These are phyloP conservation scores for Pyrenula aspistea DNA, from an alignment of 495 filamentous ascomycete species.

Conservation along the genomic window DNA sequence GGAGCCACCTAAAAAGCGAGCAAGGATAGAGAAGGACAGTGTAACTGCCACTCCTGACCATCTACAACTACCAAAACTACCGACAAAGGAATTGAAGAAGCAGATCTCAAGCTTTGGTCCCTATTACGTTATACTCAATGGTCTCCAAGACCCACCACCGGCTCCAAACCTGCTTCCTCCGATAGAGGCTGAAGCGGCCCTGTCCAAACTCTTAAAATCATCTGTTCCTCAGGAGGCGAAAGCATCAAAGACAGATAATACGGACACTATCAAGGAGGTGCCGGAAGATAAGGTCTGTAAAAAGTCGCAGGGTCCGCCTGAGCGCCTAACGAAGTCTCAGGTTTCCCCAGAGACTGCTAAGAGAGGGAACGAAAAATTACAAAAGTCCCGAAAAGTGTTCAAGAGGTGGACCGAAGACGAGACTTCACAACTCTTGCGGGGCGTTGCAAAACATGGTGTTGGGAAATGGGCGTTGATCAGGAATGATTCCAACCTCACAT, in stretches of 20 bases:
- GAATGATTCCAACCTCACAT: constrained; percentile 58
- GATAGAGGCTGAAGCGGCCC: constrained; percentile 42
- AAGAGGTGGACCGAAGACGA: constrained; percentile 77
- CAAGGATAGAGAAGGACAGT: constrained; percentile 21
- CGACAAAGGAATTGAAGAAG: constrained; percentile 31
- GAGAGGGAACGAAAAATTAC: constrained; percentile 4
- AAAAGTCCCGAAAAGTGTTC: constrained; percentile 25
- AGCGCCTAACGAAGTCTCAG: constrained; percentile 17
- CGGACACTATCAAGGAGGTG: constrained; percentile 23
- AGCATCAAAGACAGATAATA: constrained; percentile 15
- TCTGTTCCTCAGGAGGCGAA: constrained; percentile 14
- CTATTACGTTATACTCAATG: constrained; percentile 52
- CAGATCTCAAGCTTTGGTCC: constrained; percentile 37
- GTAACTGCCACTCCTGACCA: constrained; percentile 22
- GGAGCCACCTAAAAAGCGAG: constrained; percentile 26
- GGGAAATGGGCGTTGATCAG: constrained; percentile 82
- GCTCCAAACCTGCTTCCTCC: constrained; percentile 62
- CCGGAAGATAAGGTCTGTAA: constrained; percentile 19
- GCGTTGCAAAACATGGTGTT: constrained; percentile 70
- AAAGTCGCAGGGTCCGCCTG: constrained; percentile 4
- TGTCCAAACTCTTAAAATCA: constrained; percentile 27
- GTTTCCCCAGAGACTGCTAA: constrained; percentile 5
- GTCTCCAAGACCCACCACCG: constrained; percentile 65
- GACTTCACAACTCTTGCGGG: constrained; percentile 61
- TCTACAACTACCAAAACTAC: constrained; percentile 34